These are phyloP conservation scores for Ogataea paradorogensis DNA, from an alignment of 805 yeast genomes.

Conservation along the genomic window DNA sequence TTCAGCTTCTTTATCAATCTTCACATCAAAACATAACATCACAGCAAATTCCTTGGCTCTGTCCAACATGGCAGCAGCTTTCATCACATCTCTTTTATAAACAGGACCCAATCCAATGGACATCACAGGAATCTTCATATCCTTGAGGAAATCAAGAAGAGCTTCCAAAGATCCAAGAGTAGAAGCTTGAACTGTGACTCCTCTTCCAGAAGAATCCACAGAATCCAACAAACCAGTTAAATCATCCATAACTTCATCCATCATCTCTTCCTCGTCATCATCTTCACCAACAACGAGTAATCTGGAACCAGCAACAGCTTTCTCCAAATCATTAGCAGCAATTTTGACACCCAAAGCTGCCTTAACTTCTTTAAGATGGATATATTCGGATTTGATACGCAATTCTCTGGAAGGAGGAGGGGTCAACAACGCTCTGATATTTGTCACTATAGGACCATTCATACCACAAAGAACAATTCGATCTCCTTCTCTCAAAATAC, in stretches of 20 bases:
- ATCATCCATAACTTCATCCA: constrained; percentile 99
- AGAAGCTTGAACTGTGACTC: constrained; percentile 98
- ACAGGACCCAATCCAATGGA: constrained; percentile 98
- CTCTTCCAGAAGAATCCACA: constrained; percentile 91
- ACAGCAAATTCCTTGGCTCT: constrained; percentile 93
- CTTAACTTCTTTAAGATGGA: constrained; percentile 96
- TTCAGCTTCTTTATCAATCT: constrained; percentile 96
- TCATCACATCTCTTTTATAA: constrained; percentile 96
- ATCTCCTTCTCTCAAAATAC: constrained; percentile 93
- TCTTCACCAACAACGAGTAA: constrained; percentile 92
- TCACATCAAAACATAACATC: constrained; percentile 98
- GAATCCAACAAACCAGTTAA: constrained; percentile 90
- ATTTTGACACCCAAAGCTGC: constrained; percentile 99
- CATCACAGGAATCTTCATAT: constrained; percentile 99
- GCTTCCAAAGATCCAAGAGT: constrained; percentile 99
- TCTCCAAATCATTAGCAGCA: constrained; percentile 95
- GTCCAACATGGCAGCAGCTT: constrained; percentile 94
- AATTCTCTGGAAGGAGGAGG: constrained; percentile 97
- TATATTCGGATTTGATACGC: constrained; percentile 93
- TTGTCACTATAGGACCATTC: constrained; percentile 97
- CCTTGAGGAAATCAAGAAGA: constrained; percentile 90
- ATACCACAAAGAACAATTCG: constrained; percentile 93
- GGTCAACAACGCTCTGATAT: constrained; percentile 90
- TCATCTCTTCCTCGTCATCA: constrained; percentile 94
- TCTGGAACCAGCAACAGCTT: constrained; percentile 99